phyloP scores from a whole-genome alignment of 345 rosid species.

The Citrus australasica region DNA sequence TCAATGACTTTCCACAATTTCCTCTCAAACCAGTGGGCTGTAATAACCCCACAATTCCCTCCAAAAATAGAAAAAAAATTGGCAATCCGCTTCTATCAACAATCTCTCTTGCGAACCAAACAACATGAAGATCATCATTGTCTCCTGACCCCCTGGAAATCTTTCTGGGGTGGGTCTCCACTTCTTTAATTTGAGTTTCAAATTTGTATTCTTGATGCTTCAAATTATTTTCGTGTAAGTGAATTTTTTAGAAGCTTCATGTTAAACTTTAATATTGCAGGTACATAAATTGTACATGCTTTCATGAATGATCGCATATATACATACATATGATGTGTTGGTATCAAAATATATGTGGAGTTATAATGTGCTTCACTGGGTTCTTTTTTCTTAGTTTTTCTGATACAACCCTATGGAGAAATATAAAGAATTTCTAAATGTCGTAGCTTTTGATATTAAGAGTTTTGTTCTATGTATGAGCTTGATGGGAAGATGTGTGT shows the following conservation, averaged over 20 bases:
- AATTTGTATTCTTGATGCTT: slow-evolving; percentile 18
- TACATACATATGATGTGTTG: too few relatives aligned
- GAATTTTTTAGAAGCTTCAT: slow-evolving; percentile 25
- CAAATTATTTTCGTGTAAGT: slow-evolving; percentile 7
- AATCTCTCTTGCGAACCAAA: slow-evolving; percentile 3
- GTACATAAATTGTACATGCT: slow-evolving; percentile 11
- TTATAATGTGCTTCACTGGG: background rate
- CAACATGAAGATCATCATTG: slow-evolving; percentile 18
- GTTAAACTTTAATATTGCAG: slow-evolving; percentile 37
- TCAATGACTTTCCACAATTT: slow-evolving; percentile 21
- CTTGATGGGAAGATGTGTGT: background rate
- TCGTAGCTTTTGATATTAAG: background rate
- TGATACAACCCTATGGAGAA: background rate
- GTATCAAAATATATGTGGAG: background rate
- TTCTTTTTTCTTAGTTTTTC: background rate
- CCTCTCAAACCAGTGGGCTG: slow-evolving; percentile 29
- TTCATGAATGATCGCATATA: background rate
- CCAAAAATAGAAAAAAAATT: slow-evolving; percentile 38
- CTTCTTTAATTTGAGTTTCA: slow-evolving; percentile 20
- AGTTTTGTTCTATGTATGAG: background rate
- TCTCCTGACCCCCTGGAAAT: slow-evolving; percentile 30
- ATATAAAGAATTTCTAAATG: background rate
- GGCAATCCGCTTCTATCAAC: slow-evolving; percentile 12
- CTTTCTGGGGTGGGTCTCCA: slow-evolving; percentile 38
- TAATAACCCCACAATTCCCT: slow-evolving; percentile 10